These are phyloP conservation scores for Binderoboletus segoi DNA, from an alignment of 1,284 basidiomycete species.

Conservation along the genomic window DNA sequence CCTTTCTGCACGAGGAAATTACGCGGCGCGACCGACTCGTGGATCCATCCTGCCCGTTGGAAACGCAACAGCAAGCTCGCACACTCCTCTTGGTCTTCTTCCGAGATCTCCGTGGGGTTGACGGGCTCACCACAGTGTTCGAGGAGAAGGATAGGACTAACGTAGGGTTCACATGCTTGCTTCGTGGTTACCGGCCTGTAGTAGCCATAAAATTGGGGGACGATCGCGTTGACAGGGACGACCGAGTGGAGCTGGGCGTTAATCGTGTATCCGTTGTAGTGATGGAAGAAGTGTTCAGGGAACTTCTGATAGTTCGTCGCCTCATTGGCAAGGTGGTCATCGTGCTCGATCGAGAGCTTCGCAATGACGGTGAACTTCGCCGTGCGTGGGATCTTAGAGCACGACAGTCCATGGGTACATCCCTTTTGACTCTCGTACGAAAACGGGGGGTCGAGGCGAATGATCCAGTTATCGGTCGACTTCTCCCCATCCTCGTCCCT, in stretches of 20 bases:
- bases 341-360: slow-evolving; percentile 30
- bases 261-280: slow-evolving; percentile 39
- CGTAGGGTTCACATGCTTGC: background rate
- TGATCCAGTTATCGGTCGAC: background rate
- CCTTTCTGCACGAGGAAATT: slow-evolving; percentile 43
- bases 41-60: slow-evolving; percentile 35
- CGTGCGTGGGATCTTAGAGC: slow-evolving; percentile 27
- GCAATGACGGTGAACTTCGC: slow-evolving; percentile 35
- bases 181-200: slow-evolving; percentile 28
- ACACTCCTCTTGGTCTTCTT: slow-evolving; percentile 35
- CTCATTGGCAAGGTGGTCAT: slow-evolving; percentile 31
- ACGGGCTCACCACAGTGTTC: slow-evolving; percentile 42
- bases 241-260: slow-evolving; percentile 26
- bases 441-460: slow-evolving; percentile 18
- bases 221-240: slow-evolving; percentile 38
- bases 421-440: slow-evolving; percentile 4
- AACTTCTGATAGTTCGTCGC: slow-evolving; percentile 35
- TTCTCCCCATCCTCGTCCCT: background rate
- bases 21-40: slow-evolving; percentile 38
- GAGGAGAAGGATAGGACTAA: slow-evolving; percentile 38
- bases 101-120: slow-evolving; percentile 15
- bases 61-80: slow-evolving; percentile 37
- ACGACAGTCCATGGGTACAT: slow-evolving; percentile 4
- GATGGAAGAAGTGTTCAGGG: slow-evolving; percentile 34
- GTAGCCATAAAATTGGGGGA: slow-evolving; percentile 45